These are phyloP conservation scores for Nicotiana rustica DNA, from an alignment of 305 asterid genomes.

Conservation along the genomic window DNA sequence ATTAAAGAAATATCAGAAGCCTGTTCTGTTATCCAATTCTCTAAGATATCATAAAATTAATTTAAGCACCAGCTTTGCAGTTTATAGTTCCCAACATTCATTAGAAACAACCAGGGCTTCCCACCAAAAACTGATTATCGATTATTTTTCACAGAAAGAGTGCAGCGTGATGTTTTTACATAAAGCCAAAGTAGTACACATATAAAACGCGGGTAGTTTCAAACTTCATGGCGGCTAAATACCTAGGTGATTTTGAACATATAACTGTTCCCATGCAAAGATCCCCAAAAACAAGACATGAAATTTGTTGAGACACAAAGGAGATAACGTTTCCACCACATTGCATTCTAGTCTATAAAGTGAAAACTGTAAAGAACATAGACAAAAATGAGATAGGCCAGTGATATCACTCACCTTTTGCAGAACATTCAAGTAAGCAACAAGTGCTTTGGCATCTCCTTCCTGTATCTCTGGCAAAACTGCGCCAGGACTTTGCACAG, in stretches of 20 bases:
- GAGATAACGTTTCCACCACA: neutral
- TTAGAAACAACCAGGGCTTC: neutral
- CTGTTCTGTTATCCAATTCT: slow-evolving; percentile 14
- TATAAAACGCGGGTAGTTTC: neutral
- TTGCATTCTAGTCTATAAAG: neutral
- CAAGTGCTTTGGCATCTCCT: slow-evolving; percentile 97
- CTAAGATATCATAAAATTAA: neutral
- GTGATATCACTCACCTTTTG: slow-evolving; percentile 59
- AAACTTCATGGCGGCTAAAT: neutral
- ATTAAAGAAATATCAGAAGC: slow-evolving; percentile 6
- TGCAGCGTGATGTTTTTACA: neutral
- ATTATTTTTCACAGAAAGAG: neutral
- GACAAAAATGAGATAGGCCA: slow-evolving; percentile 20
- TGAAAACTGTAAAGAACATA: slow-evolving; percentile 20
- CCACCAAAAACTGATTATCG: neutral
- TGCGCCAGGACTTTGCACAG: slow-evolving; percentile 84
- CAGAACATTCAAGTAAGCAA: slow-evolving; percentile 90
- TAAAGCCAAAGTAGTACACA: neutral
- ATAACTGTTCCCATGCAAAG: neutral
- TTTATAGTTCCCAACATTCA: neutral
- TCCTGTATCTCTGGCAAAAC: slow-evolving; percentile 86
- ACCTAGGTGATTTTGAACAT: slow-evolving; percentile 7
- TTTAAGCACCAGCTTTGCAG: slow-evolving; percentile 19
- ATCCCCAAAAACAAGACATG: neutral
- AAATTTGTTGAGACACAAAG: neutral